Conservation (phyloP, 176 grass and related monocot genomes). For the Zoysia pacifica region DNA sequence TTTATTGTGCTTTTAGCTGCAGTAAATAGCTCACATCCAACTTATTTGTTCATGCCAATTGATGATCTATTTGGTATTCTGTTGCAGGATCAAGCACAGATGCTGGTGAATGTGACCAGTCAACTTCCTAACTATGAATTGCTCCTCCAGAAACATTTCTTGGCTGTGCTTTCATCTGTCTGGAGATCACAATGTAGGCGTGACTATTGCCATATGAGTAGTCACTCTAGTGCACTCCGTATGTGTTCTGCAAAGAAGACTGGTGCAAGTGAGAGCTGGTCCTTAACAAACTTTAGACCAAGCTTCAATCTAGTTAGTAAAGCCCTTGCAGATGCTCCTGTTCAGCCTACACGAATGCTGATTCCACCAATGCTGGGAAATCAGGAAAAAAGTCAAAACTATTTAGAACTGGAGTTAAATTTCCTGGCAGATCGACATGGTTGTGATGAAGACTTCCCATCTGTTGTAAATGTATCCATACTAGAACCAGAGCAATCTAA, state of each 20-base stretch:
- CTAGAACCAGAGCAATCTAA: slow-evolving; percentile 49
- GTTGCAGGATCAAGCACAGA: slow-evolving; percentile 87
- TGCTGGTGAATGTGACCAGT: slow-evolving; percentile 80
- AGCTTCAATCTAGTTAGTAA: slow-evolving; percentile 58
- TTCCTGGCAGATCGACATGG: slow-evolving; percentile 47
- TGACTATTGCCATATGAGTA: slow-evolving; percentile 24
- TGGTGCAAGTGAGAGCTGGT: slow-evolving; percentile 44
- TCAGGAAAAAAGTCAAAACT: slow-evolving; percentile 40
- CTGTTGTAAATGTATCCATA: slow-evolving; percentile 64
- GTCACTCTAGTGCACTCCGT: slow-evolving; percentile 31
- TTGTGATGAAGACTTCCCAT: slow-evolving; percentile 61
- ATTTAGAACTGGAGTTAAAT: slow-evolving; percentile 73
- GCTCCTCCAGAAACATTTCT: slow-evolving; percentile 92
- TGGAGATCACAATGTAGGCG: slow-evolving; percentile 75
- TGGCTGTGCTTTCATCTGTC: slow-evolving; percentile 89
- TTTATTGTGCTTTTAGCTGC: background rate
- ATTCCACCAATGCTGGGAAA: slow-evolving; percentile 26
- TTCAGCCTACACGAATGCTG: slow-evolving; percentile 37
- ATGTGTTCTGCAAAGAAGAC: slow-evolving; percentile 34
- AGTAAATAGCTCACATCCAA: background rate
- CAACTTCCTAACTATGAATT: slow-evolving; percentile 82
- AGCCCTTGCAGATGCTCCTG: slow-evolving; percentile 63
- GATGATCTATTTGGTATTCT: slow-evolving; percentile 33
- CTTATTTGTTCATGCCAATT: slow-evolving; percentile 8
- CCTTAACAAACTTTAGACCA: slow-evolving; percentile 48